Conservation (phyloP, 768 basidiomycete genomes). For the Hygrophoropsis aurantiaca region DNA sequence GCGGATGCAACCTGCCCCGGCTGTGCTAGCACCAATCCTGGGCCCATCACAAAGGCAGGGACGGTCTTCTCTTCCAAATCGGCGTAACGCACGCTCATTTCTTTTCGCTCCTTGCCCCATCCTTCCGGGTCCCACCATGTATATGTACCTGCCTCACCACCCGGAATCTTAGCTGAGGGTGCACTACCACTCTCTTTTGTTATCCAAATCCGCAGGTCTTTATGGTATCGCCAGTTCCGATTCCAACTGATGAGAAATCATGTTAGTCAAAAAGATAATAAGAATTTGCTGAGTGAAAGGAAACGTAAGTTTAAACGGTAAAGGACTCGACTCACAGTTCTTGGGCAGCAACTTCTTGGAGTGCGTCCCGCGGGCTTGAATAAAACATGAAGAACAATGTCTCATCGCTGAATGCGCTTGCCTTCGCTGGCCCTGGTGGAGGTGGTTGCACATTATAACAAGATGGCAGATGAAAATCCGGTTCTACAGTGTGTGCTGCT, state of each 20-base stretch:
- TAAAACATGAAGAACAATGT: constrained; percentile 99
- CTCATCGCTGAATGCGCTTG: constrained; percentile 87
- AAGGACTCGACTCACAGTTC: constrained; percentile 71
- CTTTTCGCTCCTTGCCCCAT: constrained; percentile 76
- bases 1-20: constrained; percentile 29
- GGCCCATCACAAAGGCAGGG: constrained; percentile 58
- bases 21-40: constrained; percentile 44
- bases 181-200: constrained; percentile 85
- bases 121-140: constrained; percentile 87
- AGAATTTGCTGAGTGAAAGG: background rate
- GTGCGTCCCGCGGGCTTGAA: constrained; percentile 83
- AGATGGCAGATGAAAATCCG: constrained; percentile 85
- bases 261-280: constrained; percentile 6
- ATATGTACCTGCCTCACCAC: constrained; percentile 86
- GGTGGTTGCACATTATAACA: constrained; percentile 94
- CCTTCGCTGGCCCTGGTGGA: constrained; percentile 79
- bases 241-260: constrained; percentile 59
- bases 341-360: constrained; percentile 93
- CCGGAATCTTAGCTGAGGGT: constrained; percentile 73
- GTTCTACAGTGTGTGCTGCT: constrained; percentile 82
- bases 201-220: constrained; percentile 79
- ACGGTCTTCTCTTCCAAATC: constrained; percentile 74
- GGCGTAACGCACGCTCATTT: constrained; percentile 71
- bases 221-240: constrained; percentile 96
- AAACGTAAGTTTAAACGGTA: constrained; percentile 9